These are phyloP conservation scores for Entelexis sorbosivorans DNA, from an alignment of 1,139 yeast genomes.

Conservation along the genomic window DNA sequence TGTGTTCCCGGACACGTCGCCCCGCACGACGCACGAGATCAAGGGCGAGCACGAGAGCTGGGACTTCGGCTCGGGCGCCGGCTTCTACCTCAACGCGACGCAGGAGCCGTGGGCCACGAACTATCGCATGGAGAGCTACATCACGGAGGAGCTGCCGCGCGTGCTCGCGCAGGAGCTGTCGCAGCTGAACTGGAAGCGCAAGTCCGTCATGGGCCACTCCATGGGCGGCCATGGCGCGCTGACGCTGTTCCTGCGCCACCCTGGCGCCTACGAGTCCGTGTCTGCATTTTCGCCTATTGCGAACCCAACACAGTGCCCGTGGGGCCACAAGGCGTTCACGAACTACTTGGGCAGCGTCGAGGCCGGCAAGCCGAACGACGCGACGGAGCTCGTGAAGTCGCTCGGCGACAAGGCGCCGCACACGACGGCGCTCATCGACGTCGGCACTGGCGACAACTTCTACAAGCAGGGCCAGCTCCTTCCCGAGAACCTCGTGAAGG, in stretches of 20 bases:
- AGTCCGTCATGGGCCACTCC: slow-evolving; percentile 84
- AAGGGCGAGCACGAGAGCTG: slow-evolving; percentile 74
- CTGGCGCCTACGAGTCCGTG: slow-evolving; percentile 66
- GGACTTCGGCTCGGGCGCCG: slow-evolving; percentile 94
- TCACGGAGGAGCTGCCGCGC: slow-evolving; percentile 59
- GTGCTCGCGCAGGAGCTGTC: slow-evolving; percentile 32
- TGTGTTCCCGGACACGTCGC: slow-evolving; percentile 93
- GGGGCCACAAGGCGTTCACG: slow-evolving; percentile 79
- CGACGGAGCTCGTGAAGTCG: slow-evolving; percentile 54
- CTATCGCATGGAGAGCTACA: slow-evolving; percentile 79
- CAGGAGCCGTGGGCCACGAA: slow-evolving; percentile 57
- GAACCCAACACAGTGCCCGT: slow-evolving; percentile 63
- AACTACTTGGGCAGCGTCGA: slow-evolving; percentile 48
- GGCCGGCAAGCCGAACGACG: slow-evolving; percentile 71
- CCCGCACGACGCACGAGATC: slow-evolving; percentile 52
- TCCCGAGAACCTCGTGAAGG: slow-evolving; percentile 62
- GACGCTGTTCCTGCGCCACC: slow-evolving; percentile 60
- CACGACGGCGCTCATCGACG: slow-evolving; percentile 66
- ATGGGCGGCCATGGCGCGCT: slow-evolving; percentile 98
- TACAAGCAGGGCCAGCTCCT: slow-evolving; percentile 57
- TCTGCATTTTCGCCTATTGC: slow-evolving; percentile 87
- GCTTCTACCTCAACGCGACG: slow-evolving; percentile 82
- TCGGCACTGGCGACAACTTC: slow-evolving; percentile 69
- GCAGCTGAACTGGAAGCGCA: slow-evolving; percentile 44
- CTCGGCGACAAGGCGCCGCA: slow-evolving; percentile 39